These are phyloP conservation scores for Hypoxylon sp. DNA, from an alignment of 2,329 filamentous ascomycete genomes.

Conservation along the genomic window DNA sequence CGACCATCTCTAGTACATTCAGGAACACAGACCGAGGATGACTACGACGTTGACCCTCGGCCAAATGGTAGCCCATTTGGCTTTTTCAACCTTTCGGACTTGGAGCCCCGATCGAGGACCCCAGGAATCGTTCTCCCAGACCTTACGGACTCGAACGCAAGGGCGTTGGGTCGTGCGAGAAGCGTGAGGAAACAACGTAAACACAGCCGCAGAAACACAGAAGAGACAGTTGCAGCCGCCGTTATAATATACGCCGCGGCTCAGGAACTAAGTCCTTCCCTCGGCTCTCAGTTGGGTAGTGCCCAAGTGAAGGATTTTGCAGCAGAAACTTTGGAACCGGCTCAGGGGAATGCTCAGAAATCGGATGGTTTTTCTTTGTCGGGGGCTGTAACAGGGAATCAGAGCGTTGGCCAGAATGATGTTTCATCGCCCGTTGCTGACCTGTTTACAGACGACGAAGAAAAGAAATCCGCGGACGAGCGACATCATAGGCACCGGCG, in stretches of 20 bases:
- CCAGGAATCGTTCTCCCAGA: conserved; percentile 65
- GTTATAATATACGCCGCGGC: conserved; percentile 69
- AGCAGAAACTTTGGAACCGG: conserved; percentile 33
- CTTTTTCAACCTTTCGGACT: conserved; percentile 47
- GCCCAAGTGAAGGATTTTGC: conserved; percentile 48
- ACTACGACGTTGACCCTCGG: conserved; percentile 24
- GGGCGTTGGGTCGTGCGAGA: conserved; percentile 59
- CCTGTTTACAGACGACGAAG: conserved; percentile 68
- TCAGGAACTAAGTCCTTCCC: conserved; percentile 62
- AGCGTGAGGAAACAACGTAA: conserved; percentile 64
- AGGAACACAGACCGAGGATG: conserved; percentile 53
- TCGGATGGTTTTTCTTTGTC: conserved; percentile 49
- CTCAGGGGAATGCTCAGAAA: conserved; percentile 43
- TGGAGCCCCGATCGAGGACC: conserved; percentile 60
- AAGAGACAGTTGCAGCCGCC: conserved; percentile 69
- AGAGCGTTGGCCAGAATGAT: conserved; percentile 57
- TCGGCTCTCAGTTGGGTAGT: conserved; percentile 40
- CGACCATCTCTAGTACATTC: conserved; percentile 49
- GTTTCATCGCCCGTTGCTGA: conserved; percentile 67
- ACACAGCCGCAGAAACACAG: conserved; percentile 62
- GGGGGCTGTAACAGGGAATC: conserved; percentile 47
- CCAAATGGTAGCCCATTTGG: conserved; percentile 40
- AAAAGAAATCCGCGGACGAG: conserved; percentile 56
- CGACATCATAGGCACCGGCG: conserved; percentile 47
- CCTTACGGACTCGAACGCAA: conserved; percentile 57